phyloP scores from a whole-genome alignment of 352 stramenopile genomes.

The Globisporangium splendens region DNA sequence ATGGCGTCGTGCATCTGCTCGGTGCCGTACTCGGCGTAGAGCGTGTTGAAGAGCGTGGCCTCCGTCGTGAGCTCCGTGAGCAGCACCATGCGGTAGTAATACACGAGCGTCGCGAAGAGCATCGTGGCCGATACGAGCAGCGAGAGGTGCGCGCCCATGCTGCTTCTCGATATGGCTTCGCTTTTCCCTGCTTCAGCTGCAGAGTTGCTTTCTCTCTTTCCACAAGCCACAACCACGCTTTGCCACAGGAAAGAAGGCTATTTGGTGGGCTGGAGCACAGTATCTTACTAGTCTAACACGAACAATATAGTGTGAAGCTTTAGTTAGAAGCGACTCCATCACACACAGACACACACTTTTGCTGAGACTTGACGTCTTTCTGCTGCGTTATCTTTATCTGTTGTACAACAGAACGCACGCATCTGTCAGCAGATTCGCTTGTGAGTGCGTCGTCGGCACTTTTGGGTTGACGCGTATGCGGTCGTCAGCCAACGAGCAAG shows the following conservation, averaged over 20 bases:
- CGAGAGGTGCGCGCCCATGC: slow-evolving; percentile 43
- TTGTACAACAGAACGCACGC: no score
- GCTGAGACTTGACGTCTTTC: no score
- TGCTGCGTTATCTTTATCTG: no score
- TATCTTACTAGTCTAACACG: neutral
- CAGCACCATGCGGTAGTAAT: slow-evolving; percentile 74
- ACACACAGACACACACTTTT: neutral
- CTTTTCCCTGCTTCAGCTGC: no score
- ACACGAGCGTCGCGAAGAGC: slow-evolving; percentile 56
- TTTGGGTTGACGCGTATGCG: no score
- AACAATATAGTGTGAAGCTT: no score
- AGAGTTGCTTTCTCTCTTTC: neutral
- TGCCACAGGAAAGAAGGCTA: no score
- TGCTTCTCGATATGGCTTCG: neutral
- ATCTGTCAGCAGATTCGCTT: no score
- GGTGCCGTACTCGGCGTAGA: slow-evolving; percentile 67
- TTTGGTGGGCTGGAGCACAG: no score
- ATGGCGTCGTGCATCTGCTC: slow-evolving; percentile 55
- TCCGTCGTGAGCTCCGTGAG: slow-evolving; percentile 71
- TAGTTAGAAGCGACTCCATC: neutral
- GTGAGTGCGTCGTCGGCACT: no score
- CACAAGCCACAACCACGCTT: no score
- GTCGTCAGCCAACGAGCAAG: no score
- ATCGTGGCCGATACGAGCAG: slow-evolving; percentile 50
- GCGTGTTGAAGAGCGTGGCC: slow-evolving; percentile 69